Evolutionary conservation across 2,329 filamentous ascomycete species (phyloP).

Genomic region (Trichophaea hybrida): DNA sequence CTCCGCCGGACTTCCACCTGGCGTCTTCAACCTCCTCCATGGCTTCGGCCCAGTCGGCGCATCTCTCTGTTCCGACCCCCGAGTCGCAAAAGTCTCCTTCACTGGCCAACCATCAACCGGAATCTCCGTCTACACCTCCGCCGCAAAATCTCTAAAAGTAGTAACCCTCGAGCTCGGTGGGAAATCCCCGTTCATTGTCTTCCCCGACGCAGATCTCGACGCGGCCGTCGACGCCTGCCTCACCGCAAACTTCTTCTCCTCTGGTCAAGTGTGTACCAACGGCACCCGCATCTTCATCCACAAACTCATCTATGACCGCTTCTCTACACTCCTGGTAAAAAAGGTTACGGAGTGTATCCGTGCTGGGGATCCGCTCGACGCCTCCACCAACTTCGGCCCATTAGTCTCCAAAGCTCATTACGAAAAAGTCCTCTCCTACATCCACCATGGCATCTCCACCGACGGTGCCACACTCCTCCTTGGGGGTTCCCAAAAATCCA

Average conservation of each 20-base stretch:
- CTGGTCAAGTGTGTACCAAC: constrained; percentile 85
- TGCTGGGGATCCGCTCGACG: constrained; percentile 57
- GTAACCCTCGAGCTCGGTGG: constrained; percentile 87
- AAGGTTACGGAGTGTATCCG: constrained; percentile 53
- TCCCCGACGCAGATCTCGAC: constrained; percentile 64
- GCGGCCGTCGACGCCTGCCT: constrained; percentile 78
- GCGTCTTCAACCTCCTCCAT: constrained; percentile 36
- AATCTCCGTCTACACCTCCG: constrained; percentile 61
- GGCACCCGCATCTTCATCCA: constrained; percentile 79
- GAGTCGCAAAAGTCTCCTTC: constrained; percentile 74
- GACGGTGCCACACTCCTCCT: constrained; percentile 62
- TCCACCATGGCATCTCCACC: constrained; percentile 55
- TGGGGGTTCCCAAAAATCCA: constrained; percentile 50
- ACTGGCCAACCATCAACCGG: constrained; percentile 77
- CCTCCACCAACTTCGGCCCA: constrained; percentile 67
- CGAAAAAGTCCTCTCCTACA: constrained; percentile 65
- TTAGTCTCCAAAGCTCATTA: constrained; percentile 60
- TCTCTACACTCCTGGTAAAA: constrained; percentile 54
- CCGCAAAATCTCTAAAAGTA: constrained; percentile 57
- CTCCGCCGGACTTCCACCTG: constrained; percentile 34
- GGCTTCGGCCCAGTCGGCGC: constrained; percentile 36
- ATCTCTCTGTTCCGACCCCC: constrained; percentile 47
- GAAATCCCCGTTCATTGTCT: constrained; percentile 66
- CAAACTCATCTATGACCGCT: constrained; percentile 45
- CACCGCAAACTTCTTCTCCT: constrained; percentile 88